Evolutionary conservation across 2,329 filamentous ascomycete species (phyloP), one percentile per base, ranked within the genome.

Genomic region (Claviceps sp.): DNA sequence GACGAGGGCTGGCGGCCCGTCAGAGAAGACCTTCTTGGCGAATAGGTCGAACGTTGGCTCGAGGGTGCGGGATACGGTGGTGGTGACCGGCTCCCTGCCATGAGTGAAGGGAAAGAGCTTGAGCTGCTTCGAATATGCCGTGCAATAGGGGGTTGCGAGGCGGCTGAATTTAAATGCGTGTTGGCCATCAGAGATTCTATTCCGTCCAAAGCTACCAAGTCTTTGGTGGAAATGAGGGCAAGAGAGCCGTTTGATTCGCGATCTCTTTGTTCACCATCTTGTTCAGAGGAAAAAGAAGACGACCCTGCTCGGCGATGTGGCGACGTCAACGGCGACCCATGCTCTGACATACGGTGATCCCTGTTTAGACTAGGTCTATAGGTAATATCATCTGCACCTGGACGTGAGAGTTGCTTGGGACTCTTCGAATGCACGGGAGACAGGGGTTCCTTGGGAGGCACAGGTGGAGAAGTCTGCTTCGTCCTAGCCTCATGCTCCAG

Each of bases 151-250:
- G 72, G 68, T 49, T 69, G 64, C 1, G 63, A 57, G 40, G 30
- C 45, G 2, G 56, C 48, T 7, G 65, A 63, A n/a, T 70, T 64
- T 22, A 75, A 56, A 50, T 70, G 69, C 57, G 73, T 63, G 34
- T 65, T 64, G 14, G 65, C 66, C 65, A 75, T 72, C 37, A 66
- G 65, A 4, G 65, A 59, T 26, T 67, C 67, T 30, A 75, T 60
- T 3, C 55, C 61, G 48, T 77, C 74, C 57, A 75, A 66, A 40
- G 69, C 67, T 57, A 81, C 68, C 20, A 81, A 66, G 45, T 80
- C 76, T 13, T 67, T 66, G 0, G 78, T 81, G 0, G 75, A 77
- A 47, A 81, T 77, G 41, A 79, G 64, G 4, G 71, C 70, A 58
- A 72, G 68, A 1, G 70, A 67, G 47, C 64, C 64, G 20, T 56